Evolutionary conservation across 169 alveolate species (phyloP), one percentile per base, ranked within the genome.

Genomic region (Plasmodium yoelii): DNA sequence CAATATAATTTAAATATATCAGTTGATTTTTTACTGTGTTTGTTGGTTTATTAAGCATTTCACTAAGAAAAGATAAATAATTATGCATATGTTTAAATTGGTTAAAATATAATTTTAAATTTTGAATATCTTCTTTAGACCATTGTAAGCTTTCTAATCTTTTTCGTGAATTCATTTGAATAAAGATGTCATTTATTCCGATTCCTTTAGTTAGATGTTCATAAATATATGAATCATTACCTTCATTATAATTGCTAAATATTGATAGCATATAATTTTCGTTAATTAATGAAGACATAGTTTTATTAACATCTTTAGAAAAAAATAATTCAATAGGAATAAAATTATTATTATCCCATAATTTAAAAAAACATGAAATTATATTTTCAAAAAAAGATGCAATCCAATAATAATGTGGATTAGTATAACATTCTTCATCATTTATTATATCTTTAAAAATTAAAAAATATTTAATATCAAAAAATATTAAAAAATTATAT

Each of bases 181-280:
- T 67, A 64, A 80, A 80, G 4, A 80, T 56, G 42, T 80, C 90
- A 65, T 65, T 80, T 15, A 80, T 80, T 44, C 28, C 13, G 0
- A 2, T 15, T 6, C 90, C 90, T 67, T 80, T 56, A 70, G 26
- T 65, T 18, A 80, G 26, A 10, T 65, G 47, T 22, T 80, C 72
- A 44, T 53, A 80, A 1, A 80, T 69, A 15, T 51, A 80, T 6
- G 7, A 3, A 55, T 80, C 90, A 65, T 80, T 80, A 12, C 90
- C 90, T 53, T 80, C 90, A 34, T 15, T 80, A 51, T 80, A 80
- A 69, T 80, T 80, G 44, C 90, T 80, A 80, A 80, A 80, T 51
- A 80, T 67, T 1, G 90, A 80, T 18, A 80, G n/a, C 80, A 80
- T 53, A 67, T 80, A 80, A 34, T 80, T 64, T 18, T 80, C 90